A percentile compares a stretch with the other conserved stretches of the same genome.
Conservation (phyloP, 768 basidiomycete species). For the Pleurotus ostreatus region DNA sequence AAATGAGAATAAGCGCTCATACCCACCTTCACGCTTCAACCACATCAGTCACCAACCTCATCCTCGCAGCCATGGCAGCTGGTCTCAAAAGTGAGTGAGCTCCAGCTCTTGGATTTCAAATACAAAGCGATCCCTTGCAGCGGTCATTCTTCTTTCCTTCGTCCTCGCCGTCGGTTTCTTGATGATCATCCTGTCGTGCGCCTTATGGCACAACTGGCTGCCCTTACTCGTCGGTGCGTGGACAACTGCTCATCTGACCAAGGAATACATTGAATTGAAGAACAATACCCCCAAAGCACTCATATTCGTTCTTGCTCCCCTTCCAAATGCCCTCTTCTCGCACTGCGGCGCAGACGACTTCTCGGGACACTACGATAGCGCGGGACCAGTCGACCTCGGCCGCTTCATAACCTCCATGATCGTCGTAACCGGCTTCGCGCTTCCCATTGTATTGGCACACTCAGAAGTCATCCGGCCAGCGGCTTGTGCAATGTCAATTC, state of each 20-base stretch:
- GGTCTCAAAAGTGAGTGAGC: constrained; percentile 63
- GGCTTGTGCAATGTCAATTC: constrained; percentile 92
- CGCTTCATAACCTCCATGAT: constrained; percentile 90
- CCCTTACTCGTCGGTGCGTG: constrained; percentile 90
- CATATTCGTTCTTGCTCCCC: constrained; percentile 91
- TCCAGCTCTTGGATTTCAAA: no score
- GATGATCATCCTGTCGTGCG: constrained; percentile 95
- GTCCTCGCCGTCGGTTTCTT: constrained; percentile 97
- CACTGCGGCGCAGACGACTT: constrained; percentile 91
- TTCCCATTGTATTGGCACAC: constrained; percentile 90
- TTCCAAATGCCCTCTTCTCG: constrained; percentile 93
- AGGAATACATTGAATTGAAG: background rate
- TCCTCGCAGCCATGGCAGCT: constrained; percentile 45
- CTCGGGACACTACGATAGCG: constrained; percentile 65
- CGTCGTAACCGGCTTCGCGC: constrained; percentile 90
- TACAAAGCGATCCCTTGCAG: constrained; percentile 32
- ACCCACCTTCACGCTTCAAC: background rate
- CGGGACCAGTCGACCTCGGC: constrained; percentile 82
- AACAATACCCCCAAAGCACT: constrained; percentile 52
- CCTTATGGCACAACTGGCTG: constrained; percentile 94
- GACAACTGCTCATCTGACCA: background rate
- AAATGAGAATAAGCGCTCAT: background rate
- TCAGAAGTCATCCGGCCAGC: constrained; percentile 80
- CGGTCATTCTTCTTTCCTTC: constrained; percentile 95
- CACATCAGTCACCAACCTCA: background rate